Evolutionary conservation across 768 basidiomycete species (phyloP), one percentile per base, ranked within the genome.

Genomic region (Boletus coccyginus): DNA sequence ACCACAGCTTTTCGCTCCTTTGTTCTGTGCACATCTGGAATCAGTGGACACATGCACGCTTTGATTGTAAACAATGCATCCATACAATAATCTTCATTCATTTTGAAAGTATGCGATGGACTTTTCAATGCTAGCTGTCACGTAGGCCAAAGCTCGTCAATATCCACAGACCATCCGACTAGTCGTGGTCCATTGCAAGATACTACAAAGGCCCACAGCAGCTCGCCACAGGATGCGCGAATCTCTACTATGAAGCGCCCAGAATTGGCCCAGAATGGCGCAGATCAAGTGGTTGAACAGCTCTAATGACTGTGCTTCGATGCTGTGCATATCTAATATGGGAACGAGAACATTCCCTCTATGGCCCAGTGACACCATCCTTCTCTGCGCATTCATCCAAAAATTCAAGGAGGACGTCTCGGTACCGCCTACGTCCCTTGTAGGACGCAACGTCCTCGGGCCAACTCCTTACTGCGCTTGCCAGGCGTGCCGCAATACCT

Each of bases 381-480:
- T 40, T 52, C 38, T 58, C 60, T 2, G 66, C 68, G n/a, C 56
- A 47, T 9, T 57, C 59, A 44, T 72, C 69, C 54, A 70, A 43
- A 58, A 57, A 72, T 10, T 38, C 38, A 14, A 70, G 59, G 40
- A 70, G 56, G 8, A 70, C 46, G 9, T 70, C 69, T 29, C 29
- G 51, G 50, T 59, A 70, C 51, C 60, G 56, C 7, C 43, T 50
- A 19, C 62, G 64, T 43, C 68, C 69, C 50, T 68, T 72, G 57
- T 70, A 60, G 16, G 47, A 12, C 6, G 69, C 78, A 21, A 90
- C 81, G 53, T 86, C 86, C n/a, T 75, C 77, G 1, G 84, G 81
- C 87, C 88, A 91, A 61, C 82, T 83, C 60, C 81, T 73, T 44
- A 91, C 73, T 4, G 87, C 86, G 51, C 81, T 82, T 31, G 83